A percentile compares a stretch with the other conserved stretches of the same genome.
Evolutionary conservation across 441 rosid species (phyloP).

Genomic region (Cnidoscolus chayamansa): DNA sequence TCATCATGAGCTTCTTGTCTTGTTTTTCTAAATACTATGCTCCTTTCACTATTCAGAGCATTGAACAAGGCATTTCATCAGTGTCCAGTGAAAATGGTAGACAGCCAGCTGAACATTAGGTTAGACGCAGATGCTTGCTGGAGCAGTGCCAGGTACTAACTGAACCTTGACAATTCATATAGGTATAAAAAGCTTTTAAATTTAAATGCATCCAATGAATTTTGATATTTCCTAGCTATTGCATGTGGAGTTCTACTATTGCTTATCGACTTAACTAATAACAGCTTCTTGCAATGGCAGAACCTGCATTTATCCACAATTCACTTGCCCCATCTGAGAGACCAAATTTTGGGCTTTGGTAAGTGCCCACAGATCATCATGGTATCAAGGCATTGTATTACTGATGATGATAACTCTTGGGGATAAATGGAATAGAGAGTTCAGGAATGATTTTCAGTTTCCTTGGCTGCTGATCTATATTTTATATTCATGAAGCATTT

Average conservation of each 20-base stretch:
- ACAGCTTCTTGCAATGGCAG: slow-evolving; percentile 12
- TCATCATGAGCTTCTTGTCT: slow-evolving; percentile 12
- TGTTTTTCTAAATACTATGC: slow-evolving; percentile 17
- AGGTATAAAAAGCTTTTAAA: not conserved
- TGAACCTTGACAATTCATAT: not conserved
- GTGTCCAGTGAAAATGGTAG: slow-evolving; percentile 32
- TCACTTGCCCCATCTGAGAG: not conserved
- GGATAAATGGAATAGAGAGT: not conserved
- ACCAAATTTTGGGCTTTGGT: not conserved
- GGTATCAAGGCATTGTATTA: not conserved
- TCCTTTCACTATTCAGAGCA: slow-evolving; percentile 42
- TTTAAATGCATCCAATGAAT: too few relatives aligned
- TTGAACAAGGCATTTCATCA: slow-evolving; percentile 60
- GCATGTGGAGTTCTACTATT: not conserved
- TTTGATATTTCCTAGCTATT: too few relatives aligned
- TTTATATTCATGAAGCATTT: not conserved
- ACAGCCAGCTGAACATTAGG: slow-evolving; percentile 34
- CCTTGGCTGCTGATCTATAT: not conserved
- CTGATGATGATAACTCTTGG: not conserved
- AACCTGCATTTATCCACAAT: not conserved
- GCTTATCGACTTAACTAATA: not conserved
- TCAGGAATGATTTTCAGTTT: not conserved
- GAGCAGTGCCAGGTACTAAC: slow-evolving; percentile 32
- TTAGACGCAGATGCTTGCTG: slow-evolving; percentile 19
- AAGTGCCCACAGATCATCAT: not conserved